Conservation (phyloP, 1,284 basidiomycete genomes). For the Ustilago crameri region DNA sequence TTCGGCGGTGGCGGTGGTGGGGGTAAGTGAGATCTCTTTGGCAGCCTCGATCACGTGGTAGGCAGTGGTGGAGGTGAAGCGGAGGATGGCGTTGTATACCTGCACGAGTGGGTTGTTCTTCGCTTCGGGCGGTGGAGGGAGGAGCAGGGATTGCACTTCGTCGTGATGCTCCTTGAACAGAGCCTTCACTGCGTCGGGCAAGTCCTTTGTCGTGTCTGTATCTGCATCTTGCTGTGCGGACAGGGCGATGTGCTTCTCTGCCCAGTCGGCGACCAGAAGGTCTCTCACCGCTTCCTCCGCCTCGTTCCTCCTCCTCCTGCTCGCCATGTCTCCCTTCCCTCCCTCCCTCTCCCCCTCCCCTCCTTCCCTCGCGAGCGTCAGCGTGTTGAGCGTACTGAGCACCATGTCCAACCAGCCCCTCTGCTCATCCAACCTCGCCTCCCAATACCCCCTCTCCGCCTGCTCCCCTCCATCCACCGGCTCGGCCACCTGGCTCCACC, state of each 20-base stretch:
- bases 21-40: slow-evolving; percentile 70
- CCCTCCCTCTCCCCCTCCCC: not conserved
- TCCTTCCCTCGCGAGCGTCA: slow-evolving; percentile 2
- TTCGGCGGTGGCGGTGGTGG: not conserved
- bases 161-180: slow-evolving; percentile 78
- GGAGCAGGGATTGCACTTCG: slow-evolving; percentile 69
- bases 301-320: slow-evolving; percentile 32
- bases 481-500: slow-evolving; percentile 69
- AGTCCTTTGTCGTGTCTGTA: not conserved
- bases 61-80: slow-evolving; percentile 79
- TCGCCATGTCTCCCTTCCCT: not conserved
- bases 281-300: slow-evolving; percentile 49
- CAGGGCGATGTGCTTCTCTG: slow-evolving; percentile 16
- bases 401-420: slow-evolving; percentile 47
- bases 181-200: slow-evolving; percentile 59
- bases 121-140: slow-evolving; percentile 21
- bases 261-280: slow-evolving; percentile 36
- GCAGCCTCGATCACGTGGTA: slow-evolving; percentile 79
- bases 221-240: not conserved
- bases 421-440: slow-evolving; percentile 41
- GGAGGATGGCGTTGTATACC: slow-evolving; percentile 83
- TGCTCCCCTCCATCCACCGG: slow-evolving; percentile 78
- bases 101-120: slow-evolving; percentile 71
- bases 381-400: slow-evolving; percentile 21
- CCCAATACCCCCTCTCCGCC: slow-evolving; percentile 31